Evolutionary conservation across 139 green algal species (phyloP), one percentile per base, ranked within the genome.

Genomic region (Pseudopediastrum boryanum): DNA sequence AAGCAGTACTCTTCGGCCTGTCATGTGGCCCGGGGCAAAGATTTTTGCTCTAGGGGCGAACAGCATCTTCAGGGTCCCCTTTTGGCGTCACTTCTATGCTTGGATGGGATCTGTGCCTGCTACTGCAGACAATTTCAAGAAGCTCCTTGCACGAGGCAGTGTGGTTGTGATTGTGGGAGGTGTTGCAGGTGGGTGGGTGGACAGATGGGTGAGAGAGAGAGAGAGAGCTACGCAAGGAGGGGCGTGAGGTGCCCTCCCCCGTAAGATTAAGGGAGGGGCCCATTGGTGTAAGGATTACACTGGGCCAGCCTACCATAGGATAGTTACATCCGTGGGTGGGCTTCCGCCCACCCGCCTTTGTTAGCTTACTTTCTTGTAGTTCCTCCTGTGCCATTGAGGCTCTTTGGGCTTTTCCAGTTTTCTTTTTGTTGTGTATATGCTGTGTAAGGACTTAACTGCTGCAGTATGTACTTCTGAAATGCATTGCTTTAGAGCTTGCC

Each of bases 71-170:
- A 59, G 44, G 16, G 50, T 86, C 12, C 81, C 81, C 0, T 9
- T 79, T 4, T 86, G 69, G 74, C 61, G 76, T 31, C 81, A 86
- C 81, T 33, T 86, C 41, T 73, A 80, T 46, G 35, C 68, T 7
- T 77, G 61, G 81, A 59, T 86, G 46, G 81, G 81, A 41, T 62
- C 59, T 2, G 54, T 44, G 58, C 68, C 81, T 3, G 81, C 81
- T 10, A 68, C 33, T 50, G 12, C 31, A 5, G 35, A 1, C 43
- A 79, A 75, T 4, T 85, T 79, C 36, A 48, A 75, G 35, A 43
- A 25, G 59, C 68, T 85, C 59, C 38, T 85, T 29, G 52, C 48
- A 25, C 36, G 48, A 3, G 75, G 81, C 38, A 77, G 65, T 3
- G 81, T 75, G 13, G 81, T 58, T 23, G 56, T 80, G 25, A 74